Percentiles rank a stretch among this genome's conserved stretches.
Conservation (phyloP, 2,329 filamentous ascomycete species). For the Bipolaris zeicola region DNA sequence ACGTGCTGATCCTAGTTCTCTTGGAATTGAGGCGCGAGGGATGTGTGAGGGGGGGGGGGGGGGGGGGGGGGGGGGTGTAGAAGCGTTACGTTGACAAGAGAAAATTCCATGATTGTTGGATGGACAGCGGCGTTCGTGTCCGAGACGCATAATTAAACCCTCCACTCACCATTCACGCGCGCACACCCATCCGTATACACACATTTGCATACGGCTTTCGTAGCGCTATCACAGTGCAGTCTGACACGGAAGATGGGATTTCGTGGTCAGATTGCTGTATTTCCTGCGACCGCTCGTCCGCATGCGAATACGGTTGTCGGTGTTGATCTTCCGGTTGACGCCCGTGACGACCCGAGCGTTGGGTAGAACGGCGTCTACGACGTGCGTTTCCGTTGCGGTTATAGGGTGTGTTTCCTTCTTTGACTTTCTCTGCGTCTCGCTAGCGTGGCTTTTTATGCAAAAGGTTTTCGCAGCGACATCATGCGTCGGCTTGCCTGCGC, state of each 20-base stretch:
- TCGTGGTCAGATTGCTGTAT: neutral
- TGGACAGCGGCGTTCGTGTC: too few relatives aligned
- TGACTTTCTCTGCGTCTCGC: neutral
- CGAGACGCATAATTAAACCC: too few relatives aligned
- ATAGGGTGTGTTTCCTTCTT: constrained; percentile 8
- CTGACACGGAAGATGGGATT: neutral
- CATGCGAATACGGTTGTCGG: neutral
- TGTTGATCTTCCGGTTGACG: constrained; percentile 1
- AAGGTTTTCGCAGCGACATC: constrained; percentile 2
- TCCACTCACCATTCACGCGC: too few relatives aligned
- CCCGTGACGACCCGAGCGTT: constrained; percentile 21
- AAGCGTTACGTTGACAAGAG: neutral
- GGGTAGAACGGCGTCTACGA: constrained; percentile 15
- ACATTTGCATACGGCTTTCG: neutral
- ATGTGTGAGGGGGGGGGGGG: neutral
- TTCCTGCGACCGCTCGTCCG: neutral
- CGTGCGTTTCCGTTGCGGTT: neutral
- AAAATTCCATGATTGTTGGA: too few relatives aligned
- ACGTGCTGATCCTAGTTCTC: constrained; percentile 1
- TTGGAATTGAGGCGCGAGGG: neutral
- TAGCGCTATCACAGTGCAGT: constrained; percentile 32
- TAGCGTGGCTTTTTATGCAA: constrained; percentile 6
- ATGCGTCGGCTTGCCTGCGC: constrained; percentile 16
- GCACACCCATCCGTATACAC: too few relatives aligned
- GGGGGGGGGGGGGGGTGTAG: neutral